Evolutionary conservation across 805 yeast genomes (phyloP).

Genomic region (Starmera amethionina): DNA sequence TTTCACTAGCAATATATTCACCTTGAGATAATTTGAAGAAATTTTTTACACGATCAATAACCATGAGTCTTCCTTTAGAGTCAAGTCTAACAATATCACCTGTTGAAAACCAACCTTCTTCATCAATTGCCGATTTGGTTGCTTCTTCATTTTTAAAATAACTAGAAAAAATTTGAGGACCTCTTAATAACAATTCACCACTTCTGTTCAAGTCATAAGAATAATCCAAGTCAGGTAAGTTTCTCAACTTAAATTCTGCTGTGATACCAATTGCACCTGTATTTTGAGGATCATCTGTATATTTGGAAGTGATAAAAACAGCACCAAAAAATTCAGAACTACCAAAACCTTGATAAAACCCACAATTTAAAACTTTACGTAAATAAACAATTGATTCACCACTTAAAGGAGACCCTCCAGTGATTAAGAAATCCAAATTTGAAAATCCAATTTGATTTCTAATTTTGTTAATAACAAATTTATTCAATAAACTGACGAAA

Average conservation of each 20-base stretch:
- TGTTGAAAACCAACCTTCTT: slow-evolving; percentile 56
- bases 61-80: slow-evolving; percentile 41
- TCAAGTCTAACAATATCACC: slow-evolving; percentile 57
- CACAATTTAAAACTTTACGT: slow-evolving; percentile 47
- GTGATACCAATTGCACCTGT: slow-evolving; percentile 51
- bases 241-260: slow-evolving; percentile 50
- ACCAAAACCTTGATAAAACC: slow-evolving; percentile 67
- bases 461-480: slow-evolving; percentile 30
- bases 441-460: slow-evolving; percentile 38
- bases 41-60: slow-evolving; percentile 71
- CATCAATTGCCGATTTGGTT: slow-evolving; percentile 41
- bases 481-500: slow-evolving; percentile 26
- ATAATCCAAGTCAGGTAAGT: slow-evolving; percentile 56
- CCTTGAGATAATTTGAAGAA: slow-evolving; percentile 63
- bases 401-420: slow-evolving; percentile 68
- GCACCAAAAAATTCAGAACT: slow-evolving; percentile 69
- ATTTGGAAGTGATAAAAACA: slow-evolving; percentile 29
- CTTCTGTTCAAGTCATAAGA: slow-evolving; percentile 30
- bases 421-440: slow-evolving; percentile 28
- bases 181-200: slow-evolving; percentile 57
- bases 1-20: slow-evolving; percentile 68
- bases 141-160: slow-evolving; percentile 51
- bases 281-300: slow-evolving; percentile 39
- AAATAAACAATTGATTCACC: slow-evolving; percentile 51
- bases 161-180: slow-evolving; percentile 48